Evolutionary conservation across 75 land plant species (phyloP).

Genomic region (Sequoia sempervirens): DNA sequence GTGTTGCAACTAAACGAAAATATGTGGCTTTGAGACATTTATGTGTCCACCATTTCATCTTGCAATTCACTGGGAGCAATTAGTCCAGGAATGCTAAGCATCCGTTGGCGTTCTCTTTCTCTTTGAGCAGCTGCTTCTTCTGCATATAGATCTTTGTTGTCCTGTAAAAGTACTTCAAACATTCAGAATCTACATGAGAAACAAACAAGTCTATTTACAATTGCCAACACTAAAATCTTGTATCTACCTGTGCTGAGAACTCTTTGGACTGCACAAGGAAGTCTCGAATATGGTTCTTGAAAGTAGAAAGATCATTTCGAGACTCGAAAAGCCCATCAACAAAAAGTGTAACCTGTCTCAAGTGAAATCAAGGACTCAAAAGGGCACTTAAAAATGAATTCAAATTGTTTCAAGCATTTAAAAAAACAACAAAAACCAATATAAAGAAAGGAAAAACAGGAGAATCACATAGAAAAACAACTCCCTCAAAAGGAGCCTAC

Average conservation of each 20-base stretch:
- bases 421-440: background rate
- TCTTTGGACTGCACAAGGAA: slow-evolving; percentile 99
- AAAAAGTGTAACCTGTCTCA: slow-evolving; percentile 71
- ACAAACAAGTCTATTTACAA: background rate
- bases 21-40: background rate
- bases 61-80: slow-evolving; percentile 93
- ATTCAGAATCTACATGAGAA: background rate
- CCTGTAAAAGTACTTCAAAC: slow-evolving; percentile 44
- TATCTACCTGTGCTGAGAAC: slow-evolving; percentile 91
- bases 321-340: slow-evolving; percentile 88
- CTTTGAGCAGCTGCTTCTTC: slow-evolving; percentile 92
- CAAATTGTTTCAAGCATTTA: background rate
- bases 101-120: slow-evolving; percentile 87
- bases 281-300: slow-evolving; percentile 91
- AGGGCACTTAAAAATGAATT: background rate
- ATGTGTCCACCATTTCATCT: slow-evolving; percentile 94
- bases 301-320: slow-evolving; percentile 62
- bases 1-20: background rate
- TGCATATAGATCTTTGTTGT: slow-evolving; percentile 95
- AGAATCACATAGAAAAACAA: background rate
- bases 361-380: background rate
- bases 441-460: background rate
- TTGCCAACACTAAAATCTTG: background rate
- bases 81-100: slow-evolving; percentile 90
- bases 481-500: slow-evolving; percentile 20